Evolutionary conservation across 495 filamentous ascomycete genomes (phyloP).

Genomic region (Penicillium pancosmium): DNA sequence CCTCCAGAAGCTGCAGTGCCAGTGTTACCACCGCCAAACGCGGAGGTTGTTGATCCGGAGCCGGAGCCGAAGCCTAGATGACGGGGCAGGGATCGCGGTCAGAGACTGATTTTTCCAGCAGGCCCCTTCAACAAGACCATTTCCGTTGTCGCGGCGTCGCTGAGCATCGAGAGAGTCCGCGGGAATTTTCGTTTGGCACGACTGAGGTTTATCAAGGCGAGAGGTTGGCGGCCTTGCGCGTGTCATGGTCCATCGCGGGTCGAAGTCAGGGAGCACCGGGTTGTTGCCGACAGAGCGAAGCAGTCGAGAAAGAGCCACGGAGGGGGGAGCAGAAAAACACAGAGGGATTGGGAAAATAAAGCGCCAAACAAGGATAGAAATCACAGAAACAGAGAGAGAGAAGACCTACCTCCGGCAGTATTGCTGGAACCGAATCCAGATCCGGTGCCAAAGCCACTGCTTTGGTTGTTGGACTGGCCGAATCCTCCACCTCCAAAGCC

Average conservation of each 20-base stretch:
- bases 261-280: slow-evolving; percentile 40
- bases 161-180: slow-evolving; percentile 34
- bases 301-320: slow-evolving; percentile 5
- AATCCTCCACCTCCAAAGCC: slow-evolving; percentile 59
- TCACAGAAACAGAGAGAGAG: slow-evolving; percentile 5
- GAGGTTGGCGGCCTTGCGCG: slow-evolving; percentile 22
- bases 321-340: slow-evolving; percentile 14
- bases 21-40: slow-evolving; percentile 40
- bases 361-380: slow-evolving; percentile 13
- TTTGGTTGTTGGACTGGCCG: slow-evolving; percentile 62
- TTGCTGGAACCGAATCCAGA: slow-evolving; percentile 42
- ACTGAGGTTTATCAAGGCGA: slow-evolving; percentile 15
- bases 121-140: slow-evolving; percentile 33
- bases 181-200: slow-evolving; percentile 23
- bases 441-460: slow-evolving; percentile 52
- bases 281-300: slow-evolving; percentile 21
- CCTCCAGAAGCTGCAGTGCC: slow-evolving; percentile 34
- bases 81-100: slow-evolving; percentile 43
- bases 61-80: slow-evolving; percentile 63
- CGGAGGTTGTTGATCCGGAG: slow-evolving; percentile 41
- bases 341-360: slow-evolving; percentile 22
- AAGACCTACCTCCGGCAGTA: slow-evolving; percentile 51
- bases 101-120: slow-evolving; percentile 39
- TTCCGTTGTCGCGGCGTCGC: slow-evolving; percentile 46
- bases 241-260: slow-evolving; percentile 37